Base-by-base conservation (phyloP, 768 basidiomycete genomes). In the Mrakia gelida region DNA sequence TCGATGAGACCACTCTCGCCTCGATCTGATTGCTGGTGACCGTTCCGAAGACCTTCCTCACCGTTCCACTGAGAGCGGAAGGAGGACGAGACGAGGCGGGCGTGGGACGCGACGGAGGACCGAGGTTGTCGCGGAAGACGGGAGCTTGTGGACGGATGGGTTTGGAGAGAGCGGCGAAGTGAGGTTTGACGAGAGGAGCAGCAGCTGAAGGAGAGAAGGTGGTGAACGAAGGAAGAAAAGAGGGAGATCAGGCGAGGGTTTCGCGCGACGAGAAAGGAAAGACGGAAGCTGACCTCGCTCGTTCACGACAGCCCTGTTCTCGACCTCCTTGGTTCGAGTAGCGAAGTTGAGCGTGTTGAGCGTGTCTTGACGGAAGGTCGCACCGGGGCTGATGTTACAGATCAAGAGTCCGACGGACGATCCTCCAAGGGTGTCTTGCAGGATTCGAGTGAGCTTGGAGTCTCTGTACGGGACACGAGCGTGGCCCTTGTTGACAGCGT, bases 341-440 rank as follows among this genome's bases (percentile, higher is more conserved):
- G 56, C 71, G 49, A 85, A 79, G 54, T 94, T 94, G n/a, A 96
- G 87, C 6, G 94, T 95, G 83, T 95, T 94, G 23, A 95, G 86
- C 7, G 93, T 94, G 84, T 95, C 94, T 83, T 92, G 90, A 75
- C 92, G 87, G 80, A 93, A 94, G 83, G 90, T 93, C 49, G 85
- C 85, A 1, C 92, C 92, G 23, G 94, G 93, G 15, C 94, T 92
- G 13, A 96, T 86, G 81, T 94, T 94, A 84, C 93, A 94, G 45
- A 96, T 92, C 61, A 95, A 86, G 30, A 95, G 85, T 1, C 92
- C 92, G 15, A 92, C 87, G 0, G 92, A 91, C 2, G 88, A 87
- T 18, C 94, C 94, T 30, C 93, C 93, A 0, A 96, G 89, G 0
- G 93, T 93, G 79, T 94, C 93, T 83, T 95, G 93, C 0, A 96